Evolutionary conservation across 2,329 filamentous ascomycete genomes (phyloP), one percentile per base, ranked within the genome.

Genomic region (Trichoderma oligosporum): DNA sequence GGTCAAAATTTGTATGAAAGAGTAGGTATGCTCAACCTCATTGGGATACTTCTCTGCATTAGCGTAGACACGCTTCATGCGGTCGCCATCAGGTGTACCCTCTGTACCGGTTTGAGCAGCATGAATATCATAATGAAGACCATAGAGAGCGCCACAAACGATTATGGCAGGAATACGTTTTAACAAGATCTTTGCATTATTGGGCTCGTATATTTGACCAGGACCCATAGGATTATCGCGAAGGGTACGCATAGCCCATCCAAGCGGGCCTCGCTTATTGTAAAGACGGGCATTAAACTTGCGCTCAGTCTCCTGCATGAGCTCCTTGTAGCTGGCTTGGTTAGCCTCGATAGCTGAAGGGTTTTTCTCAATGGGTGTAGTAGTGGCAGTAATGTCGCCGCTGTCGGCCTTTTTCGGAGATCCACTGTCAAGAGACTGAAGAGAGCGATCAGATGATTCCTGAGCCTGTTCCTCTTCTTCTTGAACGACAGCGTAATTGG

Each of bases 71-170:
- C 81, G 77, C 66, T 81, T 54, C 63, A 64, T 64, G 27, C 63
- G 63, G 4, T 41, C 46, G 20, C 63, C 63, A 25, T 64, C 63
- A 12, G 62, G 63, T 2, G 63, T 64, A n/a, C 63, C 63, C 8
- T 54, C 59, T 16, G 61, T 58, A 20, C 61, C 61, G 8, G 59
- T 58, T 39, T 63, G 62, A 1, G 61, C 63, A 18, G 58, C 57
- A 78, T 92, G 88, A 66, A 92, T 93, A 64, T 93, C 89, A 74
- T 92, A 93, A 79, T 92, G 78, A 24, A 87, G 69, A 70, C 89
- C 89, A 69, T 93, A 93, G 51, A 91, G 81, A 14, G 77, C 67
- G 56, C 78, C 87, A 62, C 77, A 78, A 41, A 84, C 78, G 60
- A 89, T 69, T 72, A 80, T 80, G 49, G 89, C 87, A 0, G 89